phyloP scores from a whole-genome alignment of 2,329 filamentous ascomycete genomes.

The Westerdykella aurantiaca region DNA sequence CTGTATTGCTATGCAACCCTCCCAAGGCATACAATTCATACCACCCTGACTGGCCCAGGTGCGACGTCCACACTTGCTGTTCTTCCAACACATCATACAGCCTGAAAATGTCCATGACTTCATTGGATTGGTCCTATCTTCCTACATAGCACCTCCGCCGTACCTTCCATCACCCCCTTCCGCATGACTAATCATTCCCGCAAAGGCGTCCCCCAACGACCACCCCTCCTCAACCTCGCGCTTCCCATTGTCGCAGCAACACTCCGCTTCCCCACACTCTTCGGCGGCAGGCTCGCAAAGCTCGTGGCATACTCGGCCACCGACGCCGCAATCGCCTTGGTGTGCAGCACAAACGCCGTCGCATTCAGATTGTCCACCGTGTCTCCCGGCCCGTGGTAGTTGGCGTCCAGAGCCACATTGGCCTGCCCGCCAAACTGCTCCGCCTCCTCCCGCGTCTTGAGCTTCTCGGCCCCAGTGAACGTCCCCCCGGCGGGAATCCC shows the following conservation, averaged over 20 bases:
- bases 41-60: no score
- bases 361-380: slow-evolving; percentile 30
- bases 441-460: slow-evolving; percentile 35
- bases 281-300: slow-evolving; percentile 26
- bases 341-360: slow-evolving; percentile 28
- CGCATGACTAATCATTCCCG: slow-evolving; percentile 37
- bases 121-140: no score
- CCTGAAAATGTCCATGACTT: no score
- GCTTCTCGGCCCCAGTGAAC: slow-evolving; percentile 35
- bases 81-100: no score
- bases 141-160: no score
- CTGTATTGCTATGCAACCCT: no score
- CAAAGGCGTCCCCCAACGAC: slow-evolving; percentile 50
- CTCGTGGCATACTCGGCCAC: slow-evolving; percentile 29
- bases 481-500: slow-evolving; percentile 35
- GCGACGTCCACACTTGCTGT: no score
- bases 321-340: slow-evolving; percentile 30
- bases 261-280: slow-evolving; percentile 1
- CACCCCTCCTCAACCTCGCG: slow-evolving; percentile 59
- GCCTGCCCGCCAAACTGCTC: slow-evolving; percentile 31
- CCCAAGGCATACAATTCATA: no score
- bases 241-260: not conserved
- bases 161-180: no score
- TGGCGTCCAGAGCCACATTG: slow-evolving; percentile 25
- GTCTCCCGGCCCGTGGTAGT: slow-evolving; percentile 37